Conservation (phyloP, 352 stramenopile genomes). For the Pythium pyrilobum region DNA sequence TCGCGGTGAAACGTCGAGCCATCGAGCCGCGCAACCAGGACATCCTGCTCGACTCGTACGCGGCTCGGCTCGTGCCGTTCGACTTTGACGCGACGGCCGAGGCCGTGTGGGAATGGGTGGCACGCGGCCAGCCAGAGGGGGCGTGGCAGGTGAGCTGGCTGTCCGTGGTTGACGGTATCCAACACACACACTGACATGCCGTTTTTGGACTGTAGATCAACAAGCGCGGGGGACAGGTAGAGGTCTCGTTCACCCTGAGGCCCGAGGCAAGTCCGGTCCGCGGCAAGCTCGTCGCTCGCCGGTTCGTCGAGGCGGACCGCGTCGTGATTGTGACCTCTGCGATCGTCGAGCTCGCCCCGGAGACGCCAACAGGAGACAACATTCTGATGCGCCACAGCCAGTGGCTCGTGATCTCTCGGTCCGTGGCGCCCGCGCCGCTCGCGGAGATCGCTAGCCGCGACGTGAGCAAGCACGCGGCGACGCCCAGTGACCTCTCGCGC, state of each 20-base stretch:
- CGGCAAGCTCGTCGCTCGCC: slow-evolving; percentile 6
- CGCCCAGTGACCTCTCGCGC: neutral
- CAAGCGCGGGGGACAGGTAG: too few relatives aligned
- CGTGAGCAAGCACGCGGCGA: neutral
- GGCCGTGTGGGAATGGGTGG: slow-evolving; percentile 13
- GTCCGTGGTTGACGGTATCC: too few relatives aligned
- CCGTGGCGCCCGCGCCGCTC: neutral
- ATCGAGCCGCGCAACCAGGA: neutral
- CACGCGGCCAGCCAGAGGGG: slow-evolving; percentile 2
- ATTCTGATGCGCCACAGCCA: neutral
- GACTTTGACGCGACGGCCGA: neutral
- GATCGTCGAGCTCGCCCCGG: slow-evolving; percentile 21
- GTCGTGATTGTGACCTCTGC: slow-evolving; percentile 35
- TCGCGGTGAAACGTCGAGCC: too few relatives aligned
- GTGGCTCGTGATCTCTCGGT: neutral
- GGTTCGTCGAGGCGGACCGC: slow-evolving; percentile 24
- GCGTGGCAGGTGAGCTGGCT: neutral
- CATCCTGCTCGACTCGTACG: neutral
- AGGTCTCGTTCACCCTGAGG: neutral
- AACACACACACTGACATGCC: too few relatives aligned
- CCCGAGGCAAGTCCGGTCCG: neutral
- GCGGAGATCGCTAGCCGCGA: neutral
- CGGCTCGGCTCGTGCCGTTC: neutral
- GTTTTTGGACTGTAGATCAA: too few relatives aligned
- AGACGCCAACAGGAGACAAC: neutral